Evolutionary conservation across 208 protist species (phyloP), one percentile per base, ranked within the genome.

Genomic region (Porcisia hertigi): DNA sequence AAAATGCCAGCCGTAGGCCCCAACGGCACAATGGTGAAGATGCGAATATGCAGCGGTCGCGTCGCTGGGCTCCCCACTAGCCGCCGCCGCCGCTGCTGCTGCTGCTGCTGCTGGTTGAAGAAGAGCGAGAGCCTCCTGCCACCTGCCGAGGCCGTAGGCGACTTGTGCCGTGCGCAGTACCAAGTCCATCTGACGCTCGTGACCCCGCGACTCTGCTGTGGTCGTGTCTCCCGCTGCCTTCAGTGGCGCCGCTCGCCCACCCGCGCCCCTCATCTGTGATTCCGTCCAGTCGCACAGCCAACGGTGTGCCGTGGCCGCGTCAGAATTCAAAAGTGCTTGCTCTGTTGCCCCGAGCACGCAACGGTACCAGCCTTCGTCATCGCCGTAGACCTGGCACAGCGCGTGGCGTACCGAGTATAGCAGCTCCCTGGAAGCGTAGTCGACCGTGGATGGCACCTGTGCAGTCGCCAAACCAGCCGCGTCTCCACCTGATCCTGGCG

Each of bases 11-110:
- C 87, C 6, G 85, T 92, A 0, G 97, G 97, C 8, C 95, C 90
- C 30, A 98, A 88, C 0, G 98, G 97, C 62, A 98, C 85, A 12
- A 99, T 97, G 45, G 93, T 94, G 85, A 99, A 99, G 59, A 96
- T 99, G 43, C 91, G 88, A 11, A 99, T 71, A 1, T 69, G 81
- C 45, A 93, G 79, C 52, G 60, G 71, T 16, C 53, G 75, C 18
- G 75, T 83, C 23, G 65, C 39, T 1, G 34, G 62, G 3, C 11
- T 30, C 41, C 53, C 34, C 69, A 8, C 16, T 18, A 52, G 47
- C 47, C 47, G 30, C 30, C n/a, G 18, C 23, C 30, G 45, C 76
- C 16, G 76, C n/a, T n/a, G n/a, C n/a, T n/a, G n/a, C 62, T 18
- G 71, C 64, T 43, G 55, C 47, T 52, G 49, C 16, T 20, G 45